Percentiles rank a stretch among this genome's conserved stretches.
These are phyloP conservation scores for Carex littledalei DNA, from an alignment of 176 grass and related monocot genomes.

Conservation along the genomic window DNA sequence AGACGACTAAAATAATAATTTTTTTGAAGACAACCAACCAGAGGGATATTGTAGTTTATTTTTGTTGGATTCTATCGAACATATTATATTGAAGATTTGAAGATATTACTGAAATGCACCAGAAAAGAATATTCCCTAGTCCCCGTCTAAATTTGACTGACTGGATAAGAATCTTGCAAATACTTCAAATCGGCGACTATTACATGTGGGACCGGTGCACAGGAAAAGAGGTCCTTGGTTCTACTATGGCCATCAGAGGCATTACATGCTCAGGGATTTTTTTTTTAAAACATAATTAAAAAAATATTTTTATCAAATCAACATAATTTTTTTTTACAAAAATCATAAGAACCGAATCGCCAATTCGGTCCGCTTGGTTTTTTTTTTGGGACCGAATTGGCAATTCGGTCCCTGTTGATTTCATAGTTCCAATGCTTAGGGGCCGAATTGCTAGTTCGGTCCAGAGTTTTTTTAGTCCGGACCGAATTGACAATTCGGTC, in stretches of 20 bases:
- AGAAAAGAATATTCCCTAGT: conserved; percentile 19
- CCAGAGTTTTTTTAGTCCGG: no score
- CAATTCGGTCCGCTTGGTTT: no score
- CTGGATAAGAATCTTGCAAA: conserved; percentile 21
- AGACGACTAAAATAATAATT: not conserved
- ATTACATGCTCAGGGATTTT: not conserved
- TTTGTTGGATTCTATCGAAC: not conserved
- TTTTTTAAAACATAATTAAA: no score
- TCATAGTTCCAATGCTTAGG: no score
- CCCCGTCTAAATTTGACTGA: conserved; percentile 17
- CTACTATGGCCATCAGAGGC: not conserved
- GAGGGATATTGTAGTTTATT: not conserved
- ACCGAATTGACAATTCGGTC: no score
- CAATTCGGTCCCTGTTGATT: no score
- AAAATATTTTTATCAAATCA: no score
- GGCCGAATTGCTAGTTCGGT: no score
- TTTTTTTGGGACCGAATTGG: no score
- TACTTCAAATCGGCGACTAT: conserved; percentile 18
- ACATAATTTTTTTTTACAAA: no score
- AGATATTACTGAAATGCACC: not conserved
- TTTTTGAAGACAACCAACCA: not conserved
- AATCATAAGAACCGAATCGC: no score
- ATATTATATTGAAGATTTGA: not conserved
- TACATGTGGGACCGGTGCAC: not conserved
- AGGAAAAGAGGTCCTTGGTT: not conserved